Base-by-base conservation (phyloP, 2,329 filamentous ascomycete species). In the Cadophora luteo-olivacea region DNA sequence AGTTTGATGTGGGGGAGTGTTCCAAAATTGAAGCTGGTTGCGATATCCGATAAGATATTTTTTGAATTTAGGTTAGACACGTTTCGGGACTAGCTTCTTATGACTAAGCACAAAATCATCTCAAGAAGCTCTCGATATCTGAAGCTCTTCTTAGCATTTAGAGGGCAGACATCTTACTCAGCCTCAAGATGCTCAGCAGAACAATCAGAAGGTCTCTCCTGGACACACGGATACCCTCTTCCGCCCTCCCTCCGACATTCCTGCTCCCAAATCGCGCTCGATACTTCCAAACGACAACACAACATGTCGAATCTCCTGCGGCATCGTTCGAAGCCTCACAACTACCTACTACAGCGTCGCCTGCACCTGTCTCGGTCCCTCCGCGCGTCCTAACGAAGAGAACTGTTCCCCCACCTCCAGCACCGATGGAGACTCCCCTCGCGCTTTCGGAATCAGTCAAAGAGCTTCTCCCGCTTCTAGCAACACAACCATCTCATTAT, bases 401-500 rank as follows among this genome's bases (percentile, higher is more conserved):
- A 74, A 60, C 68, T 33, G 66, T 71, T 33, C 73, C 74, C 52
- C 9, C 52, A n/a, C 66, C 69, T 38, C 73, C 74, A 48, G 45
- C 71, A 1, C 58, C 69, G 4, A 68, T 73, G 36, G 68, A 76
- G 11, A 76, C 74, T 32, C 72, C 79, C 64, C 74, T 73, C 49
- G 71, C 73, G 19, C 75, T 91, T 70, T 83, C 85, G 69, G 80
- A 86, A 62, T 87, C 86, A 0, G 84, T 92, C 70, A 83, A 82
- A 72, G 77, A 84, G 70, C 85, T 93, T 60, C 87, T 94, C 36
- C 91, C 92, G 1, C 84, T 93, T 58, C 87, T 96, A 60, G 86
- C 86, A 74, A 86, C 90, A 12, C 92, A 96, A 81, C 87, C 90
- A 3, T 83, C 85, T 25, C 91, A 93, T 85, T 96, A 95, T 84